Base-by-base conservation (phyloP, 345 rosid genomes). In the Moringa oleifera region DNA sequence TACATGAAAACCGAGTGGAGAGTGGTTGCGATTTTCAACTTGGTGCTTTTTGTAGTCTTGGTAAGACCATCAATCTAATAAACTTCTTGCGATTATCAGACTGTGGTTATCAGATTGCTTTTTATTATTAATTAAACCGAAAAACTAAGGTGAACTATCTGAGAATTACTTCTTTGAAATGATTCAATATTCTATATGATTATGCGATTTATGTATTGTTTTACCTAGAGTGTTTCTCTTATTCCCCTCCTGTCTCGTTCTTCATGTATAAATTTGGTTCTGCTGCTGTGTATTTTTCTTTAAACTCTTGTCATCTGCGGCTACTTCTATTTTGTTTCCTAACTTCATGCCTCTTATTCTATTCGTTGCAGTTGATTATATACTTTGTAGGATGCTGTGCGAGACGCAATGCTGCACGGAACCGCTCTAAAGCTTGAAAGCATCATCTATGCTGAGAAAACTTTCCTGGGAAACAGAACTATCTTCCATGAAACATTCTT, bases 341-440 rank as follows among this genome's bases (percentile, higher is more conserved):
- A 11, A 33, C 37, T 33, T 33, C 6, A 11, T 33, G 5, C 37
- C 11, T 33, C 6, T 33, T 33, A 33, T 54, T 51, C 25, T 51
- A 55, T 33, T 5, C 37, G 11, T 11, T 49, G 46, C 88, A 92
- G 98, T 83, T 86, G 0, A 56, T 82, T 63, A 70, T 92, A 47
- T 92, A 92, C 81, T 82, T 87, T n/a, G 87, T 87, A 0, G 98
- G 98, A 57, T 92, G 98, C 79, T 92, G 95, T 28, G 98, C 98
- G 0, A 81, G 98, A 73, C 77, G 90, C 59, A 92, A 85, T 63
- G 96, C 89, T 46, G 67, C 82, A 6, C 54, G 66, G 53, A 76
- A 74, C 50, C 62, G 28, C 20, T 59, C 81, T 12, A 92, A 89
- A 75, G 70, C 73, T 71, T 86, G 81, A 83, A 65, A 70, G 49